These are phyloP conservation scores for Phytophthora cactorum DNA, from an alignment of 352 stramenopile genomes.

Conservation along the genomic window DNA sequence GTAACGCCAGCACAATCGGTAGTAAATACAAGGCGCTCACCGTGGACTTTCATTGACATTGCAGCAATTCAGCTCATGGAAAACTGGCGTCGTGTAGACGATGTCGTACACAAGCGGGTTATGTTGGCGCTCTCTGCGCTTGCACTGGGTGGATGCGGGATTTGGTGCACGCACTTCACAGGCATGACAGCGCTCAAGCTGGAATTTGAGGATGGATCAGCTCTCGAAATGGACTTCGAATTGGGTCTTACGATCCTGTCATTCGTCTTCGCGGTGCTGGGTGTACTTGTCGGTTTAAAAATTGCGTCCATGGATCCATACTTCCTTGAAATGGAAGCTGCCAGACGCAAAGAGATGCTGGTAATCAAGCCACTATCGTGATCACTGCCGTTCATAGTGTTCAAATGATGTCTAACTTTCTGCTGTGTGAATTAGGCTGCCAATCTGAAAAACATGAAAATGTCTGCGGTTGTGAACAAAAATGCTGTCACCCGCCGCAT, in stretches of 20 bases:
- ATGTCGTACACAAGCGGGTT: constrained; percentile 34
- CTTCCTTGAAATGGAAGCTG: constrained; percentile 64
- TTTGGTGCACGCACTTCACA: constrained; percentile 78
- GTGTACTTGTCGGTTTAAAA: constrained; percentile 59
- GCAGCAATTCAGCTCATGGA: constrained; percentile 78
- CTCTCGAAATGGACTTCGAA: constrained; percentile 61
- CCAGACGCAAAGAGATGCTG: constrained; percentile 53
- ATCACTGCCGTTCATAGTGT: not conserved
- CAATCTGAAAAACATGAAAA: constrained; percentile 46
- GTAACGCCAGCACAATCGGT: constrained; percentile 9
- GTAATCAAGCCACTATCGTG: constrained; percentile 10
- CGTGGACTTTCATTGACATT: not conserved
- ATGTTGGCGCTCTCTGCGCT: constrained; percentile 50
- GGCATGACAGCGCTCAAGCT: constrained; percentile 62
- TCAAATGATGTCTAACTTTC: not conserved
- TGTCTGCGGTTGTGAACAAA: constrained; percentile 46
- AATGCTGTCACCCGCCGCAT: constrained; percentile 37
- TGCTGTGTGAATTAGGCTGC: constrained; percentile 22
- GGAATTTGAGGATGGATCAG: constrained; percentile 34
- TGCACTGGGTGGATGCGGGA: constrained; percentile 58
- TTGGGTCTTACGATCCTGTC: constrained; percentile 57
- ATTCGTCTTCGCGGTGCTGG: constrained; percentile 55
- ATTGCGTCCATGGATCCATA: constrained; percentile 65
- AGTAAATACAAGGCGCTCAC: not conserved
- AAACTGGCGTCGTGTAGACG: constrained; percentile 53